These are phyloP conservation scores for Hypoxylon rickii DNA, from an alignment of 495 filamentous ascomycete species.

Conservation along the genomic window DNA sequence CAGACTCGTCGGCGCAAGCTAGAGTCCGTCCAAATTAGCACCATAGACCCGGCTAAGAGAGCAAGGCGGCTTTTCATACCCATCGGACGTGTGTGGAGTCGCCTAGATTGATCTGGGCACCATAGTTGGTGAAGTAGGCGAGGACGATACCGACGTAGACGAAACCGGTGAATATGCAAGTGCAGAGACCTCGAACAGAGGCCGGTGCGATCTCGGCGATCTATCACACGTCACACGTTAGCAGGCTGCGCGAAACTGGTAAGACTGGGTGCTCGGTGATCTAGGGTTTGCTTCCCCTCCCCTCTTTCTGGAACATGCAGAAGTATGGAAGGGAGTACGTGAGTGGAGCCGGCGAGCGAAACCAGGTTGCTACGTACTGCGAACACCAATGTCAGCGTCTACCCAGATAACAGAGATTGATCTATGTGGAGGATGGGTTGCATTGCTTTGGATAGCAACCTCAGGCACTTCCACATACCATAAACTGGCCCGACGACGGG, in stretches of 20 bases:
- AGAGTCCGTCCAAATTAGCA: not conserved
- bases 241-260: constrained; percentile 8
- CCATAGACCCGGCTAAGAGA: not conserved
- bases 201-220: constrained; percentile 66
- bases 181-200: constrained; percentile 68
- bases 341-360: not conserved
- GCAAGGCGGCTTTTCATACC: constrained; percentile 41
- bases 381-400: constrained; percentile 10
- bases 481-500: constrained; percentile 67
- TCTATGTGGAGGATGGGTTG: too few species aligned
- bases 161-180: constrained; percentile 67
- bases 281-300: too few species aligned
- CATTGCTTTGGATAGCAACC: not conserved
- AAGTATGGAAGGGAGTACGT: not conserved
- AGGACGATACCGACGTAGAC: constrained; percentile 68
- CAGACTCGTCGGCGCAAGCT: constrained; percentile 66
- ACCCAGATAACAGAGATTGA: not conserved
- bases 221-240: constrained; percentile 14
- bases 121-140: constrained; percentile 62
- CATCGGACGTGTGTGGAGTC: constrained; percentile 62
- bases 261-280: not conserved
- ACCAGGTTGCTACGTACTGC: constrained; percentile 14
- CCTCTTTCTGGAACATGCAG: not conserved
- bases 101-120: constrained; percentile 61
- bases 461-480: constrained; percentile 12